Conservation (phyloP, 148 eudicot species). For the Amaranthus cruentus region DNA sequence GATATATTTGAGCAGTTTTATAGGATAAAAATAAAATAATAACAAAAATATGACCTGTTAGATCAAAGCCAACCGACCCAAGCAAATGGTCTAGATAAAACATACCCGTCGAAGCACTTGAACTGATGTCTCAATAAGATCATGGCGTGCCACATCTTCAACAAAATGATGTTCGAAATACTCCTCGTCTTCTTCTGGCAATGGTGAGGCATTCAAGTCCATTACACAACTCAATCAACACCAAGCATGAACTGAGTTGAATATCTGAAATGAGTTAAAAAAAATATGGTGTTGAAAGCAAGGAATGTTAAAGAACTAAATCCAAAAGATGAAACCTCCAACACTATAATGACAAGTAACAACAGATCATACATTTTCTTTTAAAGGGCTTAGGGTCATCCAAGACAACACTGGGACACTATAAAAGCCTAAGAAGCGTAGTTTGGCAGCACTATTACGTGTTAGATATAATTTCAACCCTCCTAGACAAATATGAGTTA, state of each 20-base stretch:
- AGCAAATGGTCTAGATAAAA: neutral
- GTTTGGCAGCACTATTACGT: too few species aligned
- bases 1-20: neutral
- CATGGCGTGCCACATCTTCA: slow-evolving; percentile 45
- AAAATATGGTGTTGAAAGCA: too few species aligned
- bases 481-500: too few species aligned
- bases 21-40: neutral
- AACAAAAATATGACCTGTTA: neutral
- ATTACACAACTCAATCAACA: slow-evolving; percentile 47
- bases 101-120: slow-evolving; percentile 63
- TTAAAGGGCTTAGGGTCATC: too few species aligned
- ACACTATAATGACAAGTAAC: too few species aligned
- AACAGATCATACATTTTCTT: too few species aligned
- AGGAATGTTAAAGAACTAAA: too few species aligned
- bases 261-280: too few species aligned
- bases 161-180: slow-evolving; percentile 37
- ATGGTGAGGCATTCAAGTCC: slow-evolving; percentile 80
- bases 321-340: too few species aligned
- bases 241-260: neutral
- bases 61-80: neutral
- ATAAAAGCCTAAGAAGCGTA: too few species aligned
- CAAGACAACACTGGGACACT: too few species aligned
- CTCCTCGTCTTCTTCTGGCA: slow-evolving; percentile 80
- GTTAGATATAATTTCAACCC: too few species aligned
- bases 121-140: slow-evolving; percentile 45